Conservation (phyloP, 192 early-diverging fungal species). For the Gigaspora rosea region DNA sequence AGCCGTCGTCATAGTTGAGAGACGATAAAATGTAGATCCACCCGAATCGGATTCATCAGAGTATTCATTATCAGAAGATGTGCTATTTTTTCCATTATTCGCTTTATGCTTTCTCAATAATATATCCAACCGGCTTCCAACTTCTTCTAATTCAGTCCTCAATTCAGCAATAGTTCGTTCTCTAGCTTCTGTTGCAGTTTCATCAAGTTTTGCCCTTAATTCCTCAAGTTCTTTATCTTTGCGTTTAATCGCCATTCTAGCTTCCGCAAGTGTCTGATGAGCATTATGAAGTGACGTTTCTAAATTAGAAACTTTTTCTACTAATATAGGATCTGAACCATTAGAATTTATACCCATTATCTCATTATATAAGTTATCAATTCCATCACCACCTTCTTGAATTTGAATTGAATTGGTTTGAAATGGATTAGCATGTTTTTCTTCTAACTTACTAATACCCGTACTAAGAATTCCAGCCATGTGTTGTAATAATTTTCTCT, state of each 20-base stretch:
- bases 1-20: slow-evolving; percentile 29
- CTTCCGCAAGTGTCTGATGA: slow-evolving; percentile 26
- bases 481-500: slow-evolving; percentile 54
- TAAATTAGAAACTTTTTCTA: slow-evolving; percentile 24
- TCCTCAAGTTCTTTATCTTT: slow-evolving; percentile 34
- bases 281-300: slow-evolving; percentile 19
- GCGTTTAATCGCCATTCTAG: slow-evolving; percentile 22
- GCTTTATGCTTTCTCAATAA: slow-evolving; percentile 34
- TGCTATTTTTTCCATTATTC: background rate
- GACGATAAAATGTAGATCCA: slow-evolving; percentile 16
- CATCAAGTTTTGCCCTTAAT: slow-evolving; percentile 26
- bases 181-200: slow-evolving; percentile 20
- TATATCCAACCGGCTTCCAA: slow-evolving; percentile 36
- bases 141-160: slow-evolving; percentile 39
- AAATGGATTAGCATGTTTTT: slow-evolving; percentile 21
- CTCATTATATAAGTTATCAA: slow-evolving; percentile 32
- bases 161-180: slow-evolving; percentile 36
- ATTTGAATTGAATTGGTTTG: background rate
- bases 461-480: slow-evolving; percentile 53
- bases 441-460: slow-evolving; percentile 50
- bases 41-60: slow-evolving; percentile 10
- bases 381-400: background rate
- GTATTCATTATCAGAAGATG: background rate
- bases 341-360: slow-evolving; percentile 24
- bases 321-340: background rate